These are phyloP conservation scores for Agroathelia rolfsii DNA, from an alignment of 1,284 basidiomycete genomes.

Conservation along the genomic window DNA sequence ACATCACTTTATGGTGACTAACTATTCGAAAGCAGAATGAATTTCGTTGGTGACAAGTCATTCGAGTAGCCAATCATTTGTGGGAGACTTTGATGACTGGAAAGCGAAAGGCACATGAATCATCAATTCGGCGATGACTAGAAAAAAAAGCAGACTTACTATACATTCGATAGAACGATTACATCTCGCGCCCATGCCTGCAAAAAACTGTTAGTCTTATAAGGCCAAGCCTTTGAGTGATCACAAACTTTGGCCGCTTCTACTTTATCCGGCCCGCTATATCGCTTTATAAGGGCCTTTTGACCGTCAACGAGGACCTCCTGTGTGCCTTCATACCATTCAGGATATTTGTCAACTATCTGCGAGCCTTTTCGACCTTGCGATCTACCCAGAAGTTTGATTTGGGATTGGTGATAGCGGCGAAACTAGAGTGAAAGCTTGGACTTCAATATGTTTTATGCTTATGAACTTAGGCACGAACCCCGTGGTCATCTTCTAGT, in stretches of 20 bases:
- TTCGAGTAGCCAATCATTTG: constrained; percentile 43
- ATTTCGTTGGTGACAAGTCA: constrained; percentile 35
- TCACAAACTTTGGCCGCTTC: constrained; percentile 24
- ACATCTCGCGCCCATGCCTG: constrained; percentile 42
- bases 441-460: constrained; percentile 1
- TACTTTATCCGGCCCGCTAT: constrained; percentile 27
- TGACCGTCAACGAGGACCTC: constrained; percentile 31
- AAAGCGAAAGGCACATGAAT: constrained; percentile 1
- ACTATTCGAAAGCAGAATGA: constrained; percentile 42
- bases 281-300: constrained; percentile 31
- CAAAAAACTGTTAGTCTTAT: not conserved
- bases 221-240: not conserved
- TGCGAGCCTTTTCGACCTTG: constrained; percentile 23
- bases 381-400: constrained; percentile 27
- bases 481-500: constrained; percentile 26
- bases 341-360: too few relatives aligned
- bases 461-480: constrained; percentile 12
- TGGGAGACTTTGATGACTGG: constrained; percentile 42
- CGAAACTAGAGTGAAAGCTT: constrained; percentile 26
- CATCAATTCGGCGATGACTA: not conserved
- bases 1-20: too few relatives aligned
- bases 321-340: constrained; percentile 37
- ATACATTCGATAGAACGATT: constrained; percentile 37
- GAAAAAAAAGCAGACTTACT: constrained; percentile 23
- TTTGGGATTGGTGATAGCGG: constrained; percentile 39